These are phyloP conservation scores for Myxozyma neotropica DNA, from an alignment of 805 yeast genomes.

Conservation along the genomic window DNA sequence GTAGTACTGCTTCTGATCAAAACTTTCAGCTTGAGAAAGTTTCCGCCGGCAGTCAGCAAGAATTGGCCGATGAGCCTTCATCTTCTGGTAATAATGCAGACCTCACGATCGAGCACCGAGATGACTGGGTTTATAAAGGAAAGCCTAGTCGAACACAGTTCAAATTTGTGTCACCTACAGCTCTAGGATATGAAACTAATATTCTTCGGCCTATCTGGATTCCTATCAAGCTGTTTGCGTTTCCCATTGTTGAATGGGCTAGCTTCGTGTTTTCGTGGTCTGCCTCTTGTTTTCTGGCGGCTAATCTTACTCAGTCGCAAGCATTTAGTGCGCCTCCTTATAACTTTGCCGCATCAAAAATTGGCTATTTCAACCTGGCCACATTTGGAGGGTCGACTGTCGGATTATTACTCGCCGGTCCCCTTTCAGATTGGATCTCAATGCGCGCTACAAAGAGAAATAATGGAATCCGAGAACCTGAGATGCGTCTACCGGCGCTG, in stretches of 20 bases:
- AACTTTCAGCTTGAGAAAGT: background rate
- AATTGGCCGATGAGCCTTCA: too few relatives aligned
- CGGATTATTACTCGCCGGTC: slow-evolving; percentile 1
- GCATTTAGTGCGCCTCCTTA: slow-evolving; percentile 2
- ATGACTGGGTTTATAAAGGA: background rate
- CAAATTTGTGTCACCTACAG: background rate
- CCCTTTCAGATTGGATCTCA: slow-evolving; percentile 10
- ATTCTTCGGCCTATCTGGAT: background rate
- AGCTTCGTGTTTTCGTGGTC: slow-evolving; percentile 4
- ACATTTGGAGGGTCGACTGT: background rate
- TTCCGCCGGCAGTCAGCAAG: background rate
- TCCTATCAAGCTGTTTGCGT: slow-evolving; percentile 2
- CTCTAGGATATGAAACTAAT: background rate
- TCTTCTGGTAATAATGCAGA: background rate
- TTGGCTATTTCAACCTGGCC: slow-evolving; percentile 2
- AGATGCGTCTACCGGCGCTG: slow-evolving; percentile 18
- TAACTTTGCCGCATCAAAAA: background rate
- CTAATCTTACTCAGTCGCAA: background rate
- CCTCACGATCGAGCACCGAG: background rate
- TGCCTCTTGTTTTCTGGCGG: background rate
- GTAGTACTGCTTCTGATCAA: background rate
- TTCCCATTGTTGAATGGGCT: slow-evolving; percentile 4
- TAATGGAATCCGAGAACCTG: slow-evolving; percentile 29
- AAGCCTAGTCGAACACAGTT: background rate
- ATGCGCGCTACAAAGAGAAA: slow-evolving; percentile 3